Evolutionary conservation across 306 rosid genomes (phyloP).

Genomic region (Canavalia gladiata): DNA sequence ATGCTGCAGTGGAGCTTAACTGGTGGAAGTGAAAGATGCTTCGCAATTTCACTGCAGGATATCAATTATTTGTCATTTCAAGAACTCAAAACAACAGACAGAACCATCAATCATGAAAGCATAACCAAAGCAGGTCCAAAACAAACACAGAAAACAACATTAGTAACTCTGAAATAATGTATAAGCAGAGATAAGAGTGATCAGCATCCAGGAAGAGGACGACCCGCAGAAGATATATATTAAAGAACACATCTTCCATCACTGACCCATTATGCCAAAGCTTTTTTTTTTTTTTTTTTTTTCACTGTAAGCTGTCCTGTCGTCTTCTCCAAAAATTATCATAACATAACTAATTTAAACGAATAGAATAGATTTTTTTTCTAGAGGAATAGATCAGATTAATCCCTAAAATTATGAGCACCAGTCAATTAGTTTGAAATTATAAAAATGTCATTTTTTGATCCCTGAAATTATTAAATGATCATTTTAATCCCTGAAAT

Average conservation of each 20-base stretch:
- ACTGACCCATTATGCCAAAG: neutral
- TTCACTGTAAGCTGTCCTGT: neutral
- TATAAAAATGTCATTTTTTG: too few relatives aligned
- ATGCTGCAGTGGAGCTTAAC: conserved; percentile 97
- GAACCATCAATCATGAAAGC: conserved; percentile 22
- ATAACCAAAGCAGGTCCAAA: neutral
- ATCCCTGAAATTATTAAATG: too few relatives aligned
- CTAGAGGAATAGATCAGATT: neutral
- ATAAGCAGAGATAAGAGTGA: neutral
- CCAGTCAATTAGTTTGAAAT: too few relatives aligned
- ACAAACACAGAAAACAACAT: neutral
- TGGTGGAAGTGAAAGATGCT: conserved; percentile 93
- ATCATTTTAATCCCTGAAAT: too few relatives aligned
- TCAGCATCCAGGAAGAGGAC: neutral
- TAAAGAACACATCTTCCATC: conserved; percentile 3
- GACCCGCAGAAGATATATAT: neutral
- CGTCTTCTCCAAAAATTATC: neutral
- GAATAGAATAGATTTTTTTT: neutral
- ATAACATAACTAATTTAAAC: neutral
- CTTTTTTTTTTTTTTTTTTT: neutral
- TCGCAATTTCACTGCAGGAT: conserved; percentile 80
- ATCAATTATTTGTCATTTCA: conserved; percentile 13
- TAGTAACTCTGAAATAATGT: neutral
- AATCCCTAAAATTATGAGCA: too few relatives aligned
- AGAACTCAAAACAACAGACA: conserved; percentile 5